A percentile compares a stretch with the other conserved stretches of the same genome.
phyloP scores from a whole-genome alignment of 163 green algal species.

The Volvox carteri region DNA sequence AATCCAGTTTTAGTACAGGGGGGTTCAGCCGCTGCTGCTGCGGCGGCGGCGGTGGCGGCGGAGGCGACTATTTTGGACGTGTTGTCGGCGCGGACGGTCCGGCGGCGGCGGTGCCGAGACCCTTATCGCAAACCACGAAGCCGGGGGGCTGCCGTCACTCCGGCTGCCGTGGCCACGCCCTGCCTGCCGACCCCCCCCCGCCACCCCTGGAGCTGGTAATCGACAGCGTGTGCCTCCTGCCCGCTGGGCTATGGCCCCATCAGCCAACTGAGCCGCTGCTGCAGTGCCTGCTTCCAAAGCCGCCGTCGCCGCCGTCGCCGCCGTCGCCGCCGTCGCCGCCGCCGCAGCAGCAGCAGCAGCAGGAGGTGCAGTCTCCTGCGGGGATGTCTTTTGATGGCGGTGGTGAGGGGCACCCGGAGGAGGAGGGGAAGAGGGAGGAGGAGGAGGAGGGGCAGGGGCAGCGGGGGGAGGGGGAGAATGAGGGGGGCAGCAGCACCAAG shows the following conservation, averaged over 20 bases:
- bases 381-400: no score
- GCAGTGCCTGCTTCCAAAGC: neutral
- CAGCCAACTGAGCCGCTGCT: neutral
- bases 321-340: neutral
- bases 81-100: no score
- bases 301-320: neutral
- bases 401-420: no score
- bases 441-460: no score
- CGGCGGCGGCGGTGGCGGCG: no score
- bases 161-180: neutral
- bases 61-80: neutral
- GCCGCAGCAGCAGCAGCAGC: neutral
- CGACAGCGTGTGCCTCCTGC: constrained; percentile 18
- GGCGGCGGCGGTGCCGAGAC: no score
- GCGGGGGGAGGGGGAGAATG: no score
- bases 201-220: constrained; percentile 38
- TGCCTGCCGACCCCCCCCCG: constrained; percentile 8
- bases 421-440: no score
- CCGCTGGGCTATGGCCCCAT: neutral
- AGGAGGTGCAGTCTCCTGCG: neutral
- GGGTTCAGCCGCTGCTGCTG: no score
- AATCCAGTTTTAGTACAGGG: no score
- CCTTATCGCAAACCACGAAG: no score
- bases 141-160: no score
- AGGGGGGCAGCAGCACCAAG: neutral